Conservation (phyloP, 2,329 filamentous ascomycete species). For the Laburnicola sp. region DNA sequence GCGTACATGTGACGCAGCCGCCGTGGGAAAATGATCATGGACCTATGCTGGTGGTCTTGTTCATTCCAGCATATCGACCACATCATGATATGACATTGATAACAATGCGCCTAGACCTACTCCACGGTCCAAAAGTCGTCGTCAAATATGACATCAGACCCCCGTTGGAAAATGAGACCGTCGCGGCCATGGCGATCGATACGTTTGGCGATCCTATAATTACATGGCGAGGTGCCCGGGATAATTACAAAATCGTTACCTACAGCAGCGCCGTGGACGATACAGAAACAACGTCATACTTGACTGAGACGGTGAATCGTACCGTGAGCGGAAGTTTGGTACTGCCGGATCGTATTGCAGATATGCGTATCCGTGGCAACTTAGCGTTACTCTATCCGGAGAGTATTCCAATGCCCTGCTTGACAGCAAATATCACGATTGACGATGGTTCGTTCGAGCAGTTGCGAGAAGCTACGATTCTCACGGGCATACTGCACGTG, state of each 20-base stretch:
- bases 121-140: slow-evolving; percentile 11
- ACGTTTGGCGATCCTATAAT: slow-evolving; percentile 8
- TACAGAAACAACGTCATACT: background rate
- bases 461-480: slow-evolving; percentile 8
- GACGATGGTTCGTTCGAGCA: no score
- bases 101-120: slow-evolving; percentile 10
- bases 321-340: no score
- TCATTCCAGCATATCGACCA: background rate
- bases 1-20: background rate
- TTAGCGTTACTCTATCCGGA: background rate
- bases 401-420: background rate
- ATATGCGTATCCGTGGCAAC: background rate
- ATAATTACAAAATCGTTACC: background rate
- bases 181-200: slow-evolving; percentile 14
- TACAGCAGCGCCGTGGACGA: slow-evolving; percentile 4
- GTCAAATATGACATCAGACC: slow-evolving; percentile 8
- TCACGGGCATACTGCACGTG: slow-evolving; percentile 9
- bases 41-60: slow-evolving; percentile 8
- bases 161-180: background rate
- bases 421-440: background rate
- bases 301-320: background rate
- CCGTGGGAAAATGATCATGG: background rate
- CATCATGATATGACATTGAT: slow-evolving; percentile 9
- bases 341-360: background rate
- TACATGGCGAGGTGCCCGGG: background rate